Percentiles rank a stretch among this genome's conserved stretches.
These are phyloP conservation scores for Mycena metata DNA, from an alignment of 768 basidiomycete species.

Conservation along the genomic window DNA sequence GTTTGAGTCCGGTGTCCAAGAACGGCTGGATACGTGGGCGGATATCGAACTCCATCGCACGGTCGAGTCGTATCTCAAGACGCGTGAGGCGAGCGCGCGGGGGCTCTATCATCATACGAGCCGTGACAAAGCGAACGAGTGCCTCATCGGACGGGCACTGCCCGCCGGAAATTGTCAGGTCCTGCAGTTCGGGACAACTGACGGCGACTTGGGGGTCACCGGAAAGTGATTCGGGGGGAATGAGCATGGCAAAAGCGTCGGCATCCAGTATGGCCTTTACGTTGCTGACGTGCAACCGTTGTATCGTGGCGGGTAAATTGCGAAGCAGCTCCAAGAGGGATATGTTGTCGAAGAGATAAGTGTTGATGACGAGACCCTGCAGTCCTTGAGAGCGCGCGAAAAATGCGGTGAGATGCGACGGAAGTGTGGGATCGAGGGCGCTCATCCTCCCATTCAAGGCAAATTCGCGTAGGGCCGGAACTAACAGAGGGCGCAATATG, in stretches of 20 bases:
- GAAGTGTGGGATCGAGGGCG: too few species aligned
- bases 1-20: background rate
- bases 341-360: too few species aligned
- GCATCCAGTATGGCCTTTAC: background rate
- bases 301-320: too few species aligned
- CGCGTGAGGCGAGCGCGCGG: background rate
- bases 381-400: too few species aligned
- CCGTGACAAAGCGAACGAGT: background rate
- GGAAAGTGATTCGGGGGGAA: background rate
- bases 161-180: background rate
- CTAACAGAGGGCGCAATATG: too few species aligned
- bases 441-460: too few species aligned
- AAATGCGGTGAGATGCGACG: too few species aligned
- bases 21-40: background rate
- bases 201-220: too few species aligned
- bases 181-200: background rate
- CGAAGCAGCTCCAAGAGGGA: too few species aligned
- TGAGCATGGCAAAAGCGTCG: too few species aligned
- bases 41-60: constrained; percentile 3
- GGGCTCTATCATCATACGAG: background rate
- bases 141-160: background rate
- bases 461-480: too few species aligned
- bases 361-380: too few species aligned
- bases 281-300: background rate
- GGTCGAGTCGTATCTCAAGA: background rate